Base-by-base conservation (phyloP, 192 early-diverging fungal genomes). In the Gonapodya sp. region DNA sequence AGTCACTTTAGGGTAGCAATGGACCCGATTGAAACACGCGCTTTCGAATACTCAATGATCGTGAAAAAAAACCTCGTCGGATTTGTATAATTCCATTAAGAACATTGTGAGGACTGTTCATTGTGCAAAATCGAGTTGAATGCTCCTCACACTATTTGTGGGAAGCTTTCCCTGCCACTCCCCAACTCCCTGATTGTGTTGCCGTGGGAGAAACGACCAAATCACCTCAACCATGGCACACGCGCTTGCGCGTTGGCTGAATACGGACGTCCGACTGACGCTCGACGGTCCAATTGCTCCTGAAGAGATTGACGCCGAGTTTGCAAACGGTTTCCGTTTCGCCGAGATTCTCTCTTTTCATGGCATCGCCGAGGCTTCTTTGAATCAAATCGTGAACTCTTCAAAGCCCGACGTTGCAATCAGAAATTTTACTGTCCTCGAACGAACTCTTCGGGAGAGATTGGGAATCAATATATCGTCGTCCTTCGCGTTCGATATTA, bases 381-480 rank as follows among this genome's bases (percentile, higher is more conserved):
- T 64, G 46, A 24, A 24, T 24, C 8, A 64, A 24, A 24, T 64
- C 8, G 46, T 24, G 46, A 64, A 64, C 24, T 64, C 46, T 16
- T 64, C 46, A 64, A 64, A 64, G 46, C 46, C 46, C 24, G 89
- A 90, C n/a, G 84, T 84, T 18, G 36, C 83, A 0, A 80, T 90
- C 34, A 83, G 81, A 18, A 90, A 90, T 82, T 90, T 83, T 73
- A 86, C 81, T 30, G n/a, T 81, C 1, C 33, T 89, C 0, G 89
- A 90, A 82, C 36, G 72, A 1, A 82, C 82, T 18, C 82, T 90
- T 36, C 36, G 85, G 1, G 83, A 87, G 35, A 84, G 84, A 81
- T 83, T 90, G n/a, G 84, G 82, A 33, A 81, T 90, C 73, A 78
- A 80, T n/a, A 36, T 90, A 16, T 79, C 81, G 0, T 83, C 84